A percentile compares a stretch with the other conserved stretches of the same genome.
phyloP scores from a whole-genome alignment of 2,329 filamentous ascomycete species.

The Cercospora zeina region DNA sequence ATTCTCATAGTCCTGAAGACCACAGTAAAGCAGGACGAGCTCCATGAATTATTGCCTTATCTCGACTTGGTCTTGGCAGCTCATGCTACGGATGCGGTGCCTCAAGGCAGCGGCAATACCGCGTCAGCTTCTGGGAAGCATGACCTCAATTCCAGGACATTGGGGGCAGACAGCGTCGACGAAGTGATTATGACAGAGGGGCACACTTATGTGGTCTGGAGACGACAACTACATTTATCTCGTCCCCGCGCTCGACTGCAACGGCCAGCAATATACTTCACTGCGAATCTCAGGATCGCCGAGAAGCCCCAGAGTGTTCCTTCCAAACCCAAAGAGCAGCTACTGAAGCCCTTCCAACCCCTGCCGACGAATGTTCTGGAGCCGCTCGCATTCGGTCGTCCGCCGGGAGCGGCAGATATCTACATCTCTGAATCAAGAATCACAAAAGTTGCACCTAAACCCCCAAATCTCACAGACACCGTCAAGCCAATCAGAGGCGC shows the following conservation, averaged over 20 bases:
- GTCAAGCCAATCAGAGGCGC: conserved; percentile 65
- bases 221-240: conserved; percentile 32
- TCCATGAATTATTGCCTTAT: conserved; percentile 30
- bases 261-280: conserved; percentile 65
- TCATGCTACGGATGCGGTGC: conserved; percentile 39
- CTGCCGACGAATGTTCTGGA: conserved; percentile 75
- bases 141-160: conserved; percentile 31
- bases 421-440: conserved; percentile 72
- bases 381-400: conserved; percentile 66
- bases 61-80: conserved; percentile 37
- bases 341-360: conserved; percentile 68
- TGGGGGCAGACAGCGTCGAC: conserved; percentile 19
- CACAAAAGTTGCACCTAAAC: conserved; percentile 69
- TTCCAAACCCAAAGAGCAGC: conserved; percentile 60
- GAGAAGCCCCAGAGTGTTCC: conserved; percentile 45
- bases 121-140: conserved; percentile 38
- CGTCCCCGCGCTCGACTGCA: conserved; percentile 62
- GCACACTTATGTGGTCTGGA: conserved; percentile 36
- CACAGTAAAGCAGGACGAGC: conserved; percentile 21
- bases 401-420: conserved; percentile 52
- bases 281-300: conserved; percentile 35
- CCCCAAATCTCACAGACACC: conserved; percentile 60
- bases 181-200: conserved; percentile 29
- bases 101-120: conserved; percentile 34
- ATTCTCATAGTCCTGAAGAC: conserved; percentile 35